These are phyloP conservation scores for Tephrocybe sp. DNA, from an alignment of 768 basidiomycete genomes.

Conservation along the genomic window DNA sequence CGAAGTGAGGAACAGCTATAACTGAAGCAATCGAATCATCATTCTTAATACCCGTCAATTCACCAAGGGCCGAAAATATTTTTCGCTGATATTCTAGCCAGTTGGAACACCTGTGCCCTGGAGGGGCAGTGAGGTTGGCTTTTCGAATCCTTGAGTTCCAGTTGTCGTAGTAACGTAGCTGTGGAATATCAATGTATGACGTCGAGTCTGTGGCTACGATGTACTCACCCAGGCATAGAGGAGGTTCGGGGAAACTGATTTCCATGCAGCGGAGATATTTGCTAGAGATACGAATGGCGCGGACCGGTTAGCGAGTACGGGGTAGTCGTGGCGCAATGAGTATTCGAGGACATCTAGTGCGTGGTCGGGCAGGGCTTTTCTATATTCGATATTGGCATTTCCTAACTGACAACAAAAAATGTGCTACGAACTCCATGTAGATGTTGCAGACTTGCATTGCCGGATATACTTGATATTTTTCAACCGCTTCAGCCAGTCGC, in stretches of 20 bases:
- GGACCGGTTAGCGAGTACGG: slow-evolving; percentile 10
- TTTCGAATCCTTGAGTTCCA: slow-evolving; percentile 14
- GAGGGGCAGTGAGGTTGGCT: slow-evolving; percentile 10
- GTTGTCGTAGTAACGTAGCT: slow-evolving; percentile 15
- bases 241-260: slow-evolving; percentile 5
- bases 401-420: not conserved
- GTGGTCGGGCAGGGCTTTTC: slow-evolving; percentile 12
- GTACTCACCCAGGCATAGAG: slow-evolving; percentile 14
- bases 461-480: slow-evolving; percentile 22
- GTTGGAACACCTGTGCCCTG: slow-evolving; percentile 15
- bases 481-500: slow-evolving; percentile 18
- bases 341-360: slow-evolving; percentile 17
- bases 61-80: slow-evolving; percentile 14
- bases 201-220: not conserved
- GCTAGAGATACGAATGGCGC: slow-evolving; percentile 15
- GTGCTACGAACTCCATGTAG: slow-evolving; percentile 17
- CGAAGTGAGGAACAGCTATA: slow-evolving; percentile 16
- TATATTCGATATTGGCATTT: not conserved
- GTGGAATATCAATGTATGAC: not conserved
- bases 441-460: slow-evolving; percentile 21
- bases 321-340: slow-evolving; percentile 17
- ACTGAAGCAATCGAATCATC: slow-evolving; percentile 13
- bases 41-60: slow-evolving; percentile 12
- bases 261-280: slow-evolving; percentile 3
- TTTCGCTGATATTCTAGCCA: slow-evolving; percentile 17